Evolutionary conservation across 2,329 filamentous ascomycete genomes (phyloP).

Genomic region (Trichoderma koningiopsis): DNA sequence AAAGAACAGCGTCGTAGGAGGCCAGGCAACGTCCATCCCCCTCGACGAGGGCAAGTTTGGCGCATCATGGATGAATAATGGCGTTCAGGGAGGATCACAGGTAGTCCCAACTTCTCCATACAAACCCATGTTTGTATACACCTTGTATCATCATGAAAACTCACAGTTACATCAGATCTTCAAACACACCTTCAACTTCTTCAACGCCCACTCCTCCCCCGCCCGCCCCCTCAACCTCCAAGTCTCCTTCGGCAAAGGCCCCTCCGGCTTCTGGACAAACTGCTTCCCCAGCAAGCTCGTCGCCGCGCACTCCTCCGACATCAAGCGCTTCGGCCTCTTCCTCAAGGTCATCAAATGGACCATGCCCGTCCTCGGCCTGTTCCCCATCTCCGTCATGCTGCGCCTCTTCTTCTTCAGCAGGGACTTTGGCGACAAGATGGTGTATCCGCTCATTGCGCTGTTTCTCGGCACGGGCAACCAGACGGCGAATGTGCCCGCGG

Average conservation of each 20-base stretch:
- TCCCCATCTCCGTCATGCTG: conserved; percentile 67
- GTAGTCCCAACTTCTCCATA: conserved; percentile 25
- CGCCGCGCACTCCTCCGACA: conserved; percentile 56
- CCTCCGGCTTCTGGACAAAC: conserved; percentile 65
- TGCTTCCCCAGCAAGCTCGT: conserved; percentile 63
- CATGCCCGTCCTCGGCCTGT: conserved; percentile 60
- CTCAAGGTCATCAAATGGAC: conserved; percentile 60
- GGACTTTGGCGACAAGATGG: conserved; percentile 71
- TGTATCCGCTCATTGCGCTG: conserved; percentile 70
- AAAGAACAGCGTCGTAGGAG: conserved; percentile 58
- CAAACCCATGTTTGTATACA: no score
- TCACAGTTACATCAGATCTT: conserved; percentile 52
- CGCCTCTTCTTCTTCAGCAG: conserved; percentile 68
- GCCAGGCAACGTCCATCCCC: conserved; percentile 62
- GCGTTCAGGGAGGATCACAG: conserved; percentile 60
- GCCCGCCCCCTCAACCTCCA: conserved; percentile 62
- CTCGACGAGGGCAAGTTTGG: conserved; percentile 59
- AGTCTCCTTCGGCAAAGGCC: conserved; percentile 63
- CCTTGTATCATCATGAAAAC: neutral
- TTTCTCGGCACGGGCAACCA: conserved; percentile 77
- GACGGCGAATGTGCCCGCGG: conserved; percentile 69
- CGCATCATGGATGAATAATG: conserved; percentile 63
- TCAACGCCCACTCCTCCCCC: conserved; percentile 57
- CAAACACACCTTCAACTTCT: conserved; percentile 68
- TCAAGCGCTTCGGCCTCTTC: conserved; percentile 58